Evolutionary conservation across 2,329 filamentous ascomycete species (phyloP), one percentile per base, ranked within the genome.

Genomic region (Monascus ruber): DNA sequence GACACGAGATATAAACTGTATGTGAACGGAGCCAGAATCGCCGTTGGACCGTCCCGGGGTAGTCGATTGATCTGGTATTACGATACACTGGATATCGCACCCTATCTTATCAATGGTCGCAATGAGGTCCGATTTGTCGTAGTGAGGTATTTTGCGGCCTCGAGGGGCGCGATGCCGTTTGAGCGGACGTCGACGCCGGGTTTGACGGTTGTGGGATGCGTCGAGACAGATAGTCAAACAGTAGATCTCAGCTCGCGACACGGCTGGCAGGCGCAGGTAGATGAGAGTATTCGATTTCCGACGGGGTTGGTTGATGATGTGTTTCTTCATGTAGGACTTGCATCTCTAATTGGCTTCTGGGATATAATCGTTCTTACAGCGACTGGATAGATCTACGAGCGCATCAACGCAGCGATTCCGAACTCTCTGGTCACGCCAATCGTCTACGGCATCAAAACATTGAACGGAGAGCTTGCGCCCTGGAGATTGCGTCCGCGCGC

Each of bases 1-100:
- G 65, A 69, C 31, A 69, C 65, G 4, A 53, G 62, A 6, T 69
- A 68, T 49, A 68, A 68, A 38, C 49, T 68, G 2, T 53, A 50
- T 26, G 51, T 69, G 32, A 69, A 69, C 49, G 54, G 55, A 3
- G 36, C n/a, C 0, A 51, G 56, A 6, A 50, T 64, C 9, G 52
- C 57, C 3, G 53, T 62, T 2, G 65, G 65, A 1, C 65, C 64
- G 2, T 49, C 55, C 1, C 53, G 60, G 28, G 52, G 64, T 24
- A 62, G 56, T 36, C 54, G 50, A 0, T 45, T 50, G 36, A 53
- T 56, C 10, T 59, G 56, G 56, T 58, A 56, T 36, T 59, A 58
- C 37, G 56, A 59, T 17, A 50, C 47, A 0, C 26, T 58, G 4
- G 54, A 59, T 26, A 57, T 59, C 17, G 35, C 46, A 2, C 41